Base-by-base conservation (phyloP, 805 yeast genomes). In the Yamadazyma laniorum region DNA sequence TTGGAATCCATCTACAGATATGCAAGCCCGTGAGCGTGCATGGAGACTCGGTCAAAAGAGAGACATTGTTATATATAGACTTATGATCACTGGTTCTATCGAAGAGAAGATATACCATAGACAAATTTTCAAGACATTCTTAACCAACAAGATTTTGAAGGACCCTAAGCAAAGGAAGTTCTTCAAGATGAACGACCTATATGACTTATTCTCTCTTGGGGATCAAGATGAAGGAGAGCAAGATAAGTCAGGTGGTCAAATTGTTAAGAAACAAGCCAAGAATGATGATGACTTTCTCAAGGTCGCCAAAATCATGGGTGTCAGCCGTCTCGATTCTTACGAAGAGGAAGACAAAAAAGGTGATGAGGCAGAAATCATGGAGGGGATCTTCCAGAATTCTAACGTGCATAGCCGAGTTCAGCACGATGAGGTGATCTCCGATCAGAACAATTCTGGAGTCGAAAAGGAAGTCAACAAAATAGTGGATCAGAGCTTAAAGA, bases 1-100 rank as follows among this genome's bases (percentile, higher is more conserved):
- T 61, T 91, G 99, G 99, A 91, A 91, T 54, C 99, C 99, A 1
- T 88, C 96, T 1, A 93, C 98, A 0, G 99, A 91, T 65, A 74
- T 90, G 43, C 99, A 91, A 61, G 99, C 99, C 0, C 71, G 98
- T 43, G 99, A 91, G 58, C 65, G 99, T 34, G 97, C 98, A 0
- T 93, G 98, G 98, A 71, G 99, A 47, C 70, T 91, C 45, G 99
- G 99, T 1, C 99, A 91, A 59, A 90, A 85, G 56, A 79, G 82
- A 41, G 96, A 90, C 50, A 97, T 91, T 6, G 79, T 89, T 5
- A 90, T 91, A 25, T 93, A 91, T 51, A 66, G 99, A 42, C 67
- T 93, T 29, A 88, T 93, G 86, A 85, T 89, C 30, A 88, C 96
- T 2, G 97, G 98, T 0, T 80, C 96, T 0, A 93, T 91, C 31